Conservation (phyloP, 257 asterid genomes). For the Solanum medicagineum region DNA sequence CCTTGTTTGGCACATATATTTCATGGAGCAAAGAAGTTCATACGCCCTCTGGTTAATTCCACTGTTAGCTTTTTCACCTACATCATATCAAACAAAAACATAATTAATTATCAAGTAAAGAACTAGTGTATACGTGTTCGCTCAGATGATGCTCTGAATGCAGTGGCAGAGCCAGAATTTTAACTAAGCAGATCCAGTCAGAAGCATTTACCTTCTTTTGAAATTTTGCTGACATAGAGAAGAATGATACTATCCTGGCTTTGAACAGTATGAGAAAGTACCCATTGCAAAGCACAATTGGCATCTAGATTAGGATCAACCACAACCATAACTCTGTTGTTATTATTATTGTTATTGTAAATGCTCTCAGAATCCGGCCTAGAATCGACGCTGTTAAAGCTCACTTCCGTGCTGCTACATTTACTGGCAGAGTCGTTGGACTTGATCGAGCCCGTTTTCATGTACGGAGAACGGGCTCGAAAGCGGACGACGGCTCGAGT, state of each 20-base stretch:
- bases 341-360: conserved; percentile 9
- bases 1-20: conserved; percentile 34
- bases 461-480: conserved; percentile 33
- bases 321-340: conserved; percentile 75
- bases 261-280: conserved; percentile 73
- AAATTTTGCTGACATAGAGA: conserved; percentile 33
- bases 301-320: conserved; percentile 53
- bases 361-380: conserved; percentile 6
- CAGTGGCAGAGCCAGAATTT: not conserved
- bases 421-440: conserved; percentile 16
- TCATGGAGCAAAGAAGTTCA: conserved; percentile 31
- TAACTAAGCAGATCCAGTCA: not conserved
- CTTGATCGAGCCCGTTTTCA: conserved; percentile 14
- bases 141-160: not conserved
- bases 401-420: conserved; percentile 11
- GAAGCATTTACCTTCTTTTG: conserved; percentile 32
- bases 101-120: not conserved
- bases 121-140: not conserved
- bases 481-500: conserved; percentile 27
- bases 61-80: conserved; percentile 33
- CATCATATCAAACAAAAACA: not conserved
- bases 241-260: conserved; percentile 58
- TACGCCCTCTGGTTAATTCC: conserved; percentile 21
- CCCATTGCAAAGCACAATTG: conserved; percentile 78
- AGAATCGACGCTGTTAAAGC: conserved; percentile 13